Percentiles rank a stretch among this genome's conserved stretches.
These are phyloP conservation scores for Rubroboletus satanas DNA, from an alignment of 768 basidiomycete genomes.

Conservation along the genomic window DNA sequence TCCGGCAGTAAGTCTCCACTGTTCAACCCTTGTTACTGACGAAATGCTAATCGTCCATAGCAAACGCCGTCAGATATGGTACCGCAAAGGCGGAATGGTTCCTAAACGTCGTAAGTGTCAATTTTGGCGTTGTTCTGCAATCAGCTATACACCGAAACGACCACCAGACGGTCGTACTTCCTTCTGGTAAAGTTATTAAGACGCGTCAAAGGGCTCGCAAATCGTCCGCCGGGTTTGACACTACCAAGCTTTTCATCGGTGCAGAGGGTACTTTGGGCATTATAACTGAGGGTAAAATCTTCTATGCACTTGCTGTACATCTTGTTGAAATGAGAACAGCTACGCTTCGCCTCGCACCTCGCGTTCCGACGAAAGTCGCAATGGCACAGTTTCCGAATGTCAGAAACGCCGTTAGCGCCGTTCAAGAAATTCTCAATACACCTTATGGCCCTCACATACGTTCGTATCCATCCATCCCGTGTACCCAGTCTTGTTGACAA, in stretches of 20 bases:
- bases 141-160: background rate
- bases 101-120: slow-evolving; percentile 59
- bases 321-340: slow-evolving; percentile 38
- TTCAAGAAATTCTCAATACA: slow-evolving; percentile 72
- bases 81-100: slow-evolving; percentile 90
- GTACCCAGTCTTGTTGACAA: background rate
- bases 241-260: slow-evolving; percentile 84
- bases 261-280: slow-evolving; percentile 89
- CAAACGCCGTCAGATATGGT: slow-evolving; percentile 81
- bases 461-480: slow-evolving; percentile 33
- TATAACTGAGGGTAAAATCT: slow-evolving; percentile 67
- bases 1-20: slow-evolving; percentile 61
- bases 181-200: slow-evolving; percentile 82
- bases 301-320: background rate
- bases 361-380: slow-evolving; percentile 80
- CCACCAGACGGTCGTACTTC: slow-evolving; percentile 74
- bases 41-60: slow-evolving; percentile 30
- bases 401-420: slow-evolving; percentile 71
- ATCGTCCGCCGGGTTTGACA: slow-evolving; percentile 84
- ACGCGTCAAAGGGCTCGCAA: slow-evolving; percentile 78
- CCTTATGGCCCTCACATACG: slow-evolving; percentile 71
- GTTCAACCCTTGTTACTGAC: background rate
- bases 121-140: background rate
- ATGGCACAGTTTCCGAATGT: slow-evolving; percentile 86
- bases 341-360: slow-evolving; percentile 77